Base-by-base conservation (phyloP, 108 stramenopile species). In the Mediolabrus comicus region DNA sequence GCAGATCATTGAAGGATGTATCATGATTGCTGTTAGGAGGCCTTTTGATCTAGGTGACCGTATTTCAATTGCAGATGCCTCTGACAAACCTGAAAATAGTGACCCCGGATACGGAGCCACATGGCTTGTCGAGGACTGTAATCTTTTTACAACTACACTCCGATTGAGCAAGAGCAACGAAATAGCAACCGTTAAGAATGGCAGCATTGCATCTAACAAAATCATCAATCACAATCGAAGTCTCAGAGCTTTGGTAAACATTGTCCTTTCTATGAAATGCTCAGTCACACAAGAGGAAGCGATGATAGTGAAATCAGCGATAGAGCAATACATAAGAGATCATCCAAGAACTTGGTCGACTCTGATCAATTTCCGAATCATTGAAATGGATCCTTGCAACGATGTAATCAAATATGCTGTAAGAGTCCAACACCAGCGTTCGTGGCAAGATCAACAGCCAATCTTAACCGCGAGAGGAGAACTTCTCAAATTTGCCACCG, bases 21-120 rank as follows among this genome's bases (percentile, higher is more conserved):
- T 92, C 27, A 74, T 89, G 67, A 86, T 92, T 62, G 86, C 83
- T 8, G 72, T 83, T 25, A 65, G 86, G 11, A 87, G 87, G 49
- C 92, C 92, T 9, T 94, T 79, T 52, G 92, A 91, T 54, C 80
- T 94, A 33, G 92, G 92, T 9, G 92, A 94, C 71, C 67, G 92
- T 57, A 94, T 94, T 49, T 77, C 85, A 5, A 89, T 94, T 65
- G 32, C 62, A 17, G 74, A 82, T 34, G 49, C 75, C 3, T 57
- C 64, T 22, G 83, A 57, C 0, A 62, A 46, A 36, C 72, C 77
- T 3, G 46, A 53, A 41, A 34, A 39, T 28, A 36, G 61, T 54
- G 38, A 75, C 51, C 64, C 80, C 1, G 82, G 72, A 7, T 71
- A 63, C 43, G 16, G 9, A 25, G 68, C 80, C 16, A 77, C 83